Conservation (phyloP, 2,329 filamentous ascomycete species). For the Venturiaceae sp. region DNA sequence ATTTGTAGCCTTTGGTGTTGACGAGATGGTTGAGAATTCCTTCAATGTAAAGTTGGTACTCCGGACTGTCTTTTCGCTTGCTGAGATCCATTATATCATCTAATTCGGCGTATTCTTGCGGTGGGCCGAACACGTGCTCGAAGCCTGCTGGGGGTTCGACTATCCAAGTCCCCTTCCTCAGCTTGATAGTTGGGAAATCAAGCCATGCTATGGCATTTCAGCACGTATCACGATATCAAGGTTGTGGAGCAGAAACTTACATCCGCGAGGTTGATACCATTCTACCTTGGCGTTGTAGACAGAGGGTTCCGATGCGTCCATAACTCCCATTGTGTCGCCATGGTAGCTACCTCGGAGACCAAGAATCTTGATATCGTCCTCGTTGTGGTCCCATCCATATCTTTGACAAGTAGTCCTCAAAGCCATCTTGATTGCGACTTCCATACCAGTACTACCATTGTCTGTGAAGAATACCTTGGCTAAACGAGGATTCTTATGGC, state of each 20-base stretch:
- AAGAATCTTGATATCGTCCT: slow-evolving; percentile 53
- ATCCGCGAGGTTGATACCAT: slow-evolving; percentile 71
- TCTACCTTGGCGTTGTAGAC: slow-evolving; percentile 75
- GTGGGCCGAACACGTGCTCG: slow-evolving; percentile 33
- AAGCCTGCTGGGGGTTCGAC: slow-evolving; percentile 47
- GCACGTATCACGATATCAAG: not conserved
- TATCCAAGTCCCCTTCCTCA: slow-evolving; percentile 56
- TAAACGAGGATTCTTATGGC: slow-evolving; percentile 54
- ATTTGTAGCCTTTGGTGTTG: slow-evolving; percentile 48
- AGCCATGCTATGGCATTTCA: slow-evolving; percentile 47
- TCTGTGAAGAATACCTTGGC: slow-evolving; percentile 72
- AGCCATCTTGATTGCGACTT: slow-evolving; percentile 81
- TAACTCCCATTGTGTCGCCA: slow-evolving; percentile 79
- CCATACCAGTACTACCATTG: slow-evolving; percentile 73
- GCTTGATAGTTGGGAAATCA: slow-evolving; percentile 63
- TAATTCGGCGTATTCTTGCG: slow-evolving; percentile 22
- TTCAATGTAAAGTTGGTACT: slow-evolving; percentile 53
- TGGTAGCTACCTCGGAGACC: slow-evolving; percentile 77
- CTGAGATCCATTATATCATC: slow-evolving; percentile 24
- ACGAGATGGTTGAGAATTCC: slow-evolving; percentile 43
- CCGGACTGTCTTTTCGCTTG: slow-evolving; percentile 33
- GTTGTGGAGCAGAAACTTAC: slow-evolving; percentile 16
- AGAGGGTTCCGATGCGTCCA: slow-evolving; percentile 74
- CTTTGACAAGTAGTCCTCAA: slow-evolving; percentile 57
- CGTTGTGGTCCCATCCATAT: slow-evolving; percentile 54